Evolutionary conservation across 2,329 filamentous ascomycete species (phyloP).

Genomic region (Epichloe uncinata): DNA sequence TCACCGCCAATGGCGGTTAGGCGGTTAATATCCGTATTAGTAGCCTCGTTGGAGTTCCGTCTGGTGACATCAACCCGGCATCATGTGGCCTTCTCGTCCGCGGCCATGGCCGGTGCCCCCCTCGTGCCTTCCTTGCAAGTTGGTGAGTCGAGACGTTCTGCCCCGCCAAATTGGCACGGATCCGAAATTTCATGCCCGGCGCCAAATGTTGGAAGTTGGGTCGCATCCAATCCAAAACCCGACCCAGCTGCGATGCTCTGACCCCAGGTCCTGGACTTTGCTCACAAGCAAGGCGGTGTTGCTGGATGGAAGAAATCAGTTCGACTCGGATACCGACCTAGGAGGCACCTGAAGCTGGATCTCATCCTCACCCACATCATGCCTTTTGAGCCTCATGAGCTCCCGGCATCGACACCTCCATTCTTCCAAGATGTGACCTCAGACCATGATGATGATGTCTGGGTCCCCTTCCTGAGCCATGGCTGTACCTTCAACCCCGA

Average conservation of each 20-base stretch:
- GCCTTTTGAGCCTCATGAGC: slow-evolving; percentile 18
- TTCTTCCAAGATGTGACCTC: slow-evolving; percentile 15
- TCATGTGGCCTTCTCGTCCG: background rate
- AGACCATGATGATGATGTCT: slow-evolving; percentile 16
- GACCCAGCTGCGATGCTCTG: no score
- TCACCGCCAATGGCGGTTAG: no score
- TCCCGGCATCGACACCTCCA: slow-evolving; percentile 13
- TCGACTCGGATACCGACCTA: background rate
- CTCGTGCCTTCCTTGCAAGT: background rate
- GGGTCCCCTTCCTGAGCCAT: slow-evolving; percentile 43
- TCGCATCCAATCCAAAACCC: no score
- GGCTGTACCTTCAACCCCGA: slow-evolving; percentile 48
- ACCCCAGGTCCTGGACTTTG: background rate
- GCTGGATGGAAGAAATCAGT: background rate
- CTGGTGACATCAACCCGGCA: background rate
- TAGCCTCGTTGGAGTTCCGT: background rate
- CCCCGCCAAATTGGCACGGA: background rate
- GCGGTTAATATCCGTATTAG: no score
- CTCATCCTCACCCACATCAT: slow-evolving; percentile 4
- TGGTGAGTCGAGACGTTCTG: background rate
- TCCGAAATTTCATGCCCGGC: background rate
- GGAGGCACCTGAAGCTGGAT: background rate
- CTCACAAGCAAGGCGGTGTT: background rate
- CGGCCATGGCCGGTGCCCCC: no score
- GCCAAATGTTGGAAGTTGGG: background rate